Conservation (phyloP, 208 protist species). For the Crithidia thermophila region DNA sequence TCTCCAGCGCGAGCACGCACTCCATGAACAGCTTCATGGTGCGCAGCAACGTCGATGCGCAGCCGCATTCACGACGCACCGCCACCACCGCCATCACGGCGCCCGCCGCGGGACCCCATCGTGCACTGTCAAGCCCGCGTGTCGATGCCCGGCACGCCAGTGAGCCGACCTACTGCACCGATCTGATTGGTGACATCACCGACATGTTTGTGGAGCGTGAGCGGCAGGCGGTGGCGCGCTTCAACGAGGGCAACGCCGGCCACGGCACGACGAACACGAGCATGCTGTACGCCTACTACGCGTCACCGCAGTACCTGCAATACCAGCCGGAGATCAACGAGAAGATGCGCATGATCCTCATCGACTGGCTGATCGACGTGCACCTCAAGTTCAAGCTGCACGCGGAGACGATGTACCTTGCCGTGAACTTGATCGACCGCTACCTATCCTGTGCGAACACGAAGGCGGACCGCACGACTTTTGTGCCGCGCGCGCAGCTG, state of each 20-base stretch:
- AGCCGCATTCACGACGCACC: conserved; percentile 22
- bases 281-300: conserved; percentile 59
- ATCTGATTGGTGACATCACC: conserved; percentile 85
- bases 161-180: conserved; percentile 73
- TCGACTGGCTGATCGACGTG: conserved; percentile 99
- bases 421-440: conserved; percentile 97
- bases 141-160: conserved; percentile 52
- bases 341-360: conserved; percentile 97
- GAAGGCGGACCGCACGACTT: conserved; percentile 55
- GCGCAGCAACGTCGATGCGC: conserved; percentile 25
- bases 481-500: conserved; percentile 85
- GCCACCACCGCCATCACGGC: not conserved
- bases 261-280: conserved; percentile 39
- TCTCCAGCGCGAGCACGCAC: conserved; percentile 18
- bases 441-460: conserved; percentile 84
- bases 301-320: conserved; percentile 79
- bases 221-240: conserved; percentile 52
- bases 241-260: conserved; percentile 57
- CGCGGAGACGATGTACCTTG: conserved; percentile 97
- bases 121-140: conserved; percentile 36
- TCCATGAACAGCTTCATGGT: conserved; percentile 23
- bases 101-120: conserved; percentile 13
- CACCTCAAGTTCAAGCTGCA: conserved; percentile 97
- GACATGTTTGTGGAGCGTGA: conserved; percentile 80
- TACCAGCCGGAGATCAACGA: conserved; percentile 95